Percentiles rank a stretch among this genome's conserved stretches.
phyloP scores from a whole-genome alignment of 1,284 basidiomycete species.

The Pyrrhoderma lamaoense region DNA sequence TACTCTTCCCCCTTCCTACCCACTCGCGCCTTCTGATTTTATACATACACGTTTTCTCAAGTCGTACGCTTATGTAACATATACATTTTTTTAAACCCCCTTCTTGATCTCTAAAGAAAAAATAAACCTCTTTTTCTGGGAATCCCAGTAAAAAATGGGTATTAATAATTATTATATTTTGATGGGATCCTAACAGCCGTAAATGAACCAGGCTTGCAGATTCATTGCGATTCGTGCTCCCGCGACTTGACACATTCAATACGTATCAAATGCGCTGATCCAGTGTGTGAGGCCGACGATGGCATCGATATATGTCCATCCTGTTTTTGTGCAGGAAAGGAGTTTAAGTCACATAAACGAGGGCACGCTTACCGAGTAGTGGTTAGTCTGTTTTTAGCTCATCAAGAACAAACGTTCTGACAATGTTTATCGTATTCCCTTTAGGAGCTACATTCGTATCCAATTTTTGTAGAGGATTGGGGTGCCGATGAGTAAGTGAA shows the following conservation, averaged over 20 bases:
- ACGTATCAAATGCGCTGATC: slow-evolving; percentile 85
- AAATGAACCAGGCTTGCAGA: slow-evolving; percentile 71
- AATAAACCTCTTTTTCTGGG: no score
- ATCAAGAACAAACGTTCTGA: background rate
- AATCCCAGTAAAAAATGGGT: no score
- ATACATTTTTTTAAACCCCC: background rate
- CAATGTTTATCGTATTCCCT: background rate
- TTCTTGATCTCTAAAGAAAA: no score
- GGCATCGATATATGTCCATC: slow-evolving; percentile 83
- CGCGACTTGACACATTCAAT: slow-evolving; percentile 83
- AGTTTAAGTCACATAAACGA: slow-evolving; percentile 81
- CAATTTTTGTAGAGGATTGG: slow-evolving; percentile 94
- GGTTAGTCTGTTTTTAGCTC: slow-evolving; percentile 37
- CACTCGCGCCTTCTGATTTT: slow-evolving; percentile 18
- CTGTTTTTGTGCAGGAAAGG: slow-evolving; percentile 91
- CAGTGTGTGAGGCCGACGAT: slow-evolving; percentile 63
- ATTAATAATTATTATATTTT: no score
- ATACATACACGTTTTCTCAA: slow-evolving; percentile 27
- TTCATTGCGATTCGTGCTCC: slow-evolving; percentile 66
- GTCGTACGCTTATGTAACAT: slow-evolving; percentile 33
- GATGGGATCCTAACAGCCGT: slow-evolving; percentile 46
- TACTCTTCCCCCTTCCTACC: no score
- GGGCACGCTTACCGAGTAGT: slow-evolving; percentile 92
- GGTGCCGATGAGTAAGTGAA: slow-evolving; percentile 87
- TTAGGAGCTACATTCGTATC: slow-evolving; percentile 92